These are phyloP conservation scores for Hura crepitans DNA, from an alignment of 441 rosid genomes.

Conservation along the genomic window DNA sequence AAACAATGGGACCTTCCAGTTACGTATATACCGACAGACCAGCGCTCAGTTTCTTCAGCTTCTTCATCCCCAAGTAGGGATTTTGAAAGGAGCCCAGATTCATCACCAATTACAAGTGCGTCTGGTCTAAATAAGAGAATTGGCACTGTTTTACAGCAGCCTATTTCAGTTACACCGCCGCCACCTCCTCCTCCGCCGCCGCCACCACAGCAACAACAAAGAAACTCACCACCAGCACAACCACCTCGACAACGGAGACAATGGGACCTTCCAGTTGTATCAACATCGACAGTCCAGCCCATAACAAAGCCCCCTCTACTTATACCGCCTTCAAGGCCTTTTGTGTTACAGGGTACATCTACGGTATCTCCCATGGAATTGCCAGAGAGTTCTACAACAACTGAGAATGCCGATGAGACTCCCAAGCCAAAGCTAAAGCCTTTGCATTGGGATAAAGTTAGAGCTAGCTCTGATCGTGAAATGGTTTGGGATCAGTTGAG, in stretches of 20 bases:
- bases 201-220: conserved; percentile 18
- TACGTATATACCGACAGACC: conserved; percentile 34
- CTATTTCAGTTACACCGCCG: conserved; percentile 25
- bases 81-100: conserved; percentile 37
- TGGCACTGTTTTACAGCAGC: conserved; percentile 30
- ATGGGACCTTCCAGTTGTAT: conserved; percentile 37
- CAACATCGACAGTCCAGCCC: conserved; percentile 33
- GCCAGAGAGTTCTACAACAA: conserved; percentile 35
- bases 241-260: conserved; percentile 39
- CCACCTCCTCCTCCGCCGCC: conserved; percentile 22
- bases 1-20: conserved; percentile 37
- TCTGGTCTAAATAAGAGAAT: conserved; percentile 33
- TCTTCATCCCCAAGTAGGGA: conserved; percentile 49
- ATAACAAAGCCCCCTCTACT: conserved; percentile 57
- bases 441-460: conserved; percentile 97
- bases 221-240: conserved; percentile 22
- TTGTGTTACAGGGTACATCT: conserved; percentile 49
- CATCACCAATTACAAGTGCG: conserved; percentile 32
- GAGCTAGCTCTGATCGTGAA: conserved; percentile 98
- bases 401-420: conserved; percentile 47
- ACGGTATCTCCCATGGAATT: conserved; percentile 43
- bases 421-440: conserved; percentile 84
- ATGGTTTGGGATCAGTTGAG: conserved; percentile 99
- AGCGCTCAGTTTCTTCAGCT: conserved; percentile 31
- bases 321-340: conserved; percentile 75